Evolutionary conservation across 1,284 basidiomycete genomes (phyloP).

Genomic region (Fomitiporia mediterranea): DNA sequence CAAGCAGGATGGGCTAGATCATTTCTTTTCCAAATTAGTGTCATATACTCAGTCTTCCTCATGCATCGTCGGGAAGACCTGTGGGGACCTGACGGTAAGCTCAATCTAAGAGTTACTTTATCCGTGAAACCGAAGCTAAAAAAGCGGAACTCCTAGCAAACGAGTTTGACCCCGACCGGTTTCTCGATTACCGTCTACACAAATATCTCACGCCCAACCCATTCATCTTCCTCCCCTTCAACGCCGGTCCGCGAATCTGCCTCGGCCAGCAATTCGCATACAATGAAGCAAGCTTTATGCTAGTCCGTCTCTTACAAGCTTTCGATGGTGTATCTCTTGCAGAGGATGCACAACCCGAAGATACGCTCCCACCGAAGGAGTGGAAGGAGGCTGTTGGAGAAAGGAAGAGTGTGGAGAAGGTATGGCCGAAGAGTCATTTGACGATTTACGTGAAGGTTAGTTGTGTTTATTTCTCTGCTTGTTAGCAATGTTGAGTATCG

Average conservation of each 20-base stretch:
- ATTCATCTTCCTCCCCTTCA: constrained; percentile 47
- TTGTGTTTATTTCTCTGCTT: not conserved
- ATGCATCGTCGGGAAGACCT: constrained; percentile 61
- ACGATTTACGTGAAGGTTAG: constrained; percentile 19
- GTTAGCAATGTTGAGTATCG: too few relatives aligned
- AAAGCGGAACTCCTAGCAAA: constrained; percentile 26
- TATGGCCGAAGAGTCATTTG: constrained; percentile 17
- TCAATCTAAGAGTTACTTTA: too few relatives aligned
- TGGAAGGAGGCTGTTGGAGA: constrained; percentile 33
- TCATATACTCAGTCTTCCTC: constrained; percentile 47
- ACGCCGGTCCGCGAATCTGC: constrained; percentile 46
- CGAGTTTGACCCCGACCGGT: constrained; percentile 44
- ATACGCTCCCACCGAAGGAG: constrained; percentile 38
- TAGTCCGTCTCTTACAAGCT: constrained; percentile 58
- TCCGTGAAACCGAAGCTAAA: too few relatives aligned
- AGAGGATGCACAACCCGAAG: constrained; percentile 40
- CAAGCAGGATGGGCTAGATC: too few relatives aligned
- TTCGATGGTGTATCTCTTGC: constrained; percentile 47
- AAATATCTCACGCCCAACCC: constrained; percentile 38
- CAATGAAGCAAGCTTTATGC: constrained; percentile 63
- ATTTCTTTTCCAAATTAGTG: constrained; percentile 1
- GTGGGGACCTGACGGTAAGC: constrained; percentile 60
- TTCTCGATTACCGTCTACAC: constrained; percentile 35
- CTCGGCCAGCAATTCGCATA: constrained; percentile 59
- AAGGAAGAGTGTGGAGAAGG: constrained; percentile 11